These are phyloP conservation scores for Penicillium italicum DNA, from an alignment of 2,329 filamentous ascomycete genomes.

Conservation along the genomic window DNA sequence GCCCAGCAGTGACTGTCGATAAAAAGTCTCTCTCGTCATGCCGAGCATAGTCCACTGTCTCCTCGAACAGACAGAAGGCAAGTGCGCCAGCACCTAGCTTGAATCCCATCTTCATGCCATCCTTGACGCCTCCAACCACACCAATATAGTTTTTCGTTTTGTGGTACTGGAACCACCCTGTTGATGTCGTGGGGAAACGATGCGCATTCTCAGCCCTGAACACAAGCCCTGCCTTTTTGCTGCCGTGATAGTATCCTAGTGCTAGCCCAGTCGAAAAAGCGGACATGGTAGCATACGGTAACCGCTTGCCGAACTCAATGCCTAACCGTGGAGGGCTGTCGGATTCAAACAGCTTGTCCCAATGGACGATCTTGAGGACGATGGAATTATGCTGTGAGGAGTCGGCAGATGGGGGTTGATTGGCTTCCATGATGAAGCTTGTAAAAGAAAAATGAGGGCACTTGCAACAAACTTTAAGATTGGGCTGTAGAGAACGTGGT, in stretches of 20 bases:
- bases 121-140: constrained; percentile 70
- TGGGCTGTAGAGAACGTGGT: not conserved
- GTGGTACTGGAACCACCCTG: constrained; percentile 98
- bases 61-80: constrained; percentile 77
- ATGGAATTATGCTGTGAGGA: constrained; percentile 18
- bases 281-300: constrained; percentile 61
- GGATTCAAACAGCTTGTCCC: constrained; percentile 39
- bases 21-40: constrained; percentile 65
- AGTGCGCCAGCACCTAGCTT: constrained; percentile 69
- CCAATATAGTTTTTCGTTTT: constrained; percentile 94
- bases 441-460: not conserved
- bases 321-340: constrained; percentile 50
- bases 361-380: constrained; percentile 32
- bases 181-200: constrained; percentile 75
- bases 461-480: no score
- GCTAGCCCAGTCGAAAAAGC: constrained; percentile 66
- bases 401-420: constrained; percentile 8
- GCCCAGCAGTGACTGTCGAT: constrained; percentile 75
- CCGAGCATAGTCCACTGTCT: constrained; percentile 69
- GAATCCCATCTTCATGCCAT: constrained; percentile 71
- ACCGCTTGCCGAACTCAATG: constrained; percentile 61
- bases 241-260: constrained; percentile 69
- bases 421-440: constrained; percentile 16
- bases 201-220: constrained; percentile 97
- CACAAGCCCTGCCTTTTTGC: constrained; percentile 68